Conservation (phyloP, 495 filamentous ascomycete species). For the Penicillium cinerascens region DNA sequence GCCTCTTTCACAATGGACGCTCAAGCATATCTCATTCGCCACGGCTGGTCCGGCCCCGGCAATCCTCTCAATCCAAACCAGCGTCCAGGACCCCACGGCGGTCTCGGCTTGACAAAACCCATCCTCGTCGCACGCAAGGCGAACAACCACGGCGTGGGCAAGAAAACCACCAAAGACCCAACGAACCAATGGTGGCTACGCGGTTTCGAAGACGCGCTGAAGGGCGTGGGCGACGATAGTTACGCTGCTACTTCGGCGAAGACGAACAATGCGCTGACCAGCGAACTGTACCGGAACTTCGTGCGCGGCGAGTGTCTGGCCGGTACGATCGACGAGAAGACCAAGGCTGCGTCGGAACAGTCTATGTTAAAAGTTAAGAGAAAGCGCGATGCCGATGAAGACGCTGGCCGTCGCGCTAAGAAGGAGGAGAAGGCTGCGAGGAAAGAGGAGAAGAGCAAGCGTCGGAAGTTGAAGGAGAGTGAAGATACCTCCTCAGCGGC, state of each 20-base stretch:
- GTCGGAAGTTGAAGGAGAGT: slow-evolving; percentile 34
- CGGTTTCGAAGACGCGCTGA: slow-evolving; percentile 74
- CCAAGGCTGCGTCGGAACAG: slow-evolving; percentile 7
- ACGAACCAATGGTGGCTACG: slow-evolving; percentile 79
- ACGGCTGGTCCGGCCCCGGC: slow-evolving; percentile 76
- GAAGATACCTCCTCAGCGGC: slow-evolving; percentile 17
- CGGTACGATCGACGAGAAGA: slow-evolving; percentile 56
- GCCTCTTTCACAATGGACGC: slow-evolving; percentile 52
- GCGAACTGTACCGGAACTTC: slow-evolving; percentile 77
- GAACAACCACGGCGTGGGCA: slow-evolving; percentile 68
- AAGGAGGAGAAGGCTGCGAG: slow-evolving; percentile 22
- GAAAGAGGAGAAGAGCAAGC: slow-evolving; percentile 35
- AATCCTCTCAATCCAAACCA: slow-evolving; percentile 66
- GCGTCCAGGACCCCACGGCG: slow-evolving; percentile 56
- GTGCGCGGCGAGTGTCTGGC: slow-evolving; percentile 67
- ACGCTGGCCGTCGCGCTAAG: slow-evolving; percentile 10
- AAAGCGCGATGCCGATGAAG: slow-evolving; percentile 20
- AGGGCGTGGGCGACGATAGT: slow-evolving; percentile 56
- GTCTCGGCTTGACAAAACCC: slow-evolving; percentile 63
- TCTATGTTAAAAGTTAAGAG: slow-evolving; percentile 25
- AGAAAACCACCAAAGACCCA: slow-evolving; percentile 56
- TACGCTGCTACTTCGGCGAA: slow-evolving; percentile 9
- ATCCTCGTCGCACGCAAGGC: slow-evolving; percentile 65
- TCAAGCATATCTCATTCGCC: slow-evolving; percentile 64
- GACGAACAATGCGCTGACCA: slow-evolving; percentile 38